Conservation (phyloP, 2,329 filamentous ascomycete species). For the Fusarium palustre region DNA sequence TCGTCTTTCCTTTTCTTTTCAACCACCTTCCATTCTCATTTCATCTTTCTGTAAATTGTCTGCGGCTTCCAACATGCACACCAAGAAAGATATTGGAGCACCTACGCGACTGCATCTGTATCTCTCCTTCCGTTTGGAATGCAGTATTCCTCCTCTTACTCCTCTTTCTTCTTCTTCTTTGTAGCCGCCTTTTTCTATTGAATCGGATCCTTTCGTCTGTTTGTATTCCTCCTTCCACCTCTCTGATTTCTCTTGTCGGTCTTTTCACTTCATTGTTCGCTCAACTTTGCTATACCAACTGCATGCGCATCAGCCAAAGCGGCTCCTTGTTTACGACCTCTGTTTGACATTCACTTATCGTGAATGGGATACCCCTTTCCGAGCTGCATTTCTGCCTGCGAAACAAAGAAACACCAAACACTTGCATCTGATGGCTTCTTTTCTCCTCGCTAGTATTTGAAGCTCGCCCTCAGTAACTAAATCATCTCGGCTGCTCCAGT, state of each 20-base stretch:
- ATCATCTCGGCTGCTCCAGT: background rate
- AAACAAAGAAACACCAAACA: conserved; percentile 5
- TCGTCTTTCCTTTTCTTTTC: background rate
- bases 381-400: conserved; percentile 2
- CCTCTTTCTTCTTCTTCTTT: conserved; percentile 7
- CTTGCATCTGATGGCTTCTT: conserved; percentile 6
- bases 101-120: conserved; percentile 27
- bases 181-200: conserved; percentile 5
- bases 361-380: conserved; percentile 16
- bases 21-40: conserved; percentile 2
- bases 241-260: background rate
- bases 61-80: conserved; percentile 36
- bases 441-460: conserved; percentile 7
- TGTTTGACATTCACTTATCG: conserved; percentile 7
- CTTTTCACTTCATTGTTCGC: conserved; percentile 9
- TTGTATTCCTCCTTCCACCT: background rate
- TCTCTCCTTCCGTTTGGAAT: conserved; percentile 22
- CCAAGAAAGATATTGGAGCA: conserved; percentile 28
- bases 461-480: conserved; percentile 6
- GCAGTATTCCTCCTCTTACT: conserved; percentile 1
- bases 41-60: conserved; percentile 16
- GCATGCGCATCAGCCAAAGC: conserved; percentile 1
- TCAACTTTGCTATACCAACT: conserved; percentile 18
- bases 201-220: background rate
- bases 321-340: conserved; percentile 30